Evolutionary conservation across 768 basidiomycete species (phyloP), one percentile per base, ranked within the genome.

Genomic region (Mrakia gelida): DNA sequence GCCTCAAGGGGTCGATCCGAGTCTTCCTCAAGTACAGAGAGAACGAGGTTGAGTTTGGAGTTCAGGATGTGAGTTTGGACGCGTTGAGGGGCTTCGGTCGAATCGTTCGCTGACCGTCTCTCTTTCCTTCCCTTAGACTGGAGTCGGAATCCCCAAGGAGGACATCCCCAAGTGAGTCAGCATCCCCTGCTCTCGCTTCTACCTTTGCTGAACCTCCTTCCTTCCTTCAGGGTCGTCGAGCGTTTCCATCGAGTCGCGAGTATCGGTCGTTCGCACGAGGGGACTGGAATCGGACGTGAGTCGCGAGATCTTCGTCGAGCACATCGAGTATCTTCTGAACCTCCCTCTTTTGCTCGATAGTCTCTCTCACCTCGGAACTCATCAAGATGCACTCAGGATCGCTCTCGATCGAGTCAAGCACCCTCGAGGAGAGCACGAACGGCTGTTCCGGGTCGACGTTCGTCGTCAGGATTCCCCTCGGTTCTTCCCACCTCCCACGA

Each of bases 161-260:
- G 78, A 75, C 18, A 56, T 75, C 2, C 18, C 26, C 59, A 62
- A 28, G 59, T 59, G 59, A 59, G 26, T 28, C 10, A 6, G 5
- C 59, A 13, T n/a, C 26, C 10, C 28, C 3, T 8, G 5, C 59
- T 3, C 1, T 15, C 11, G 2, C 26, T 0, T 15, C n/a, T 9
- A 28, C 59, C 15, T n/a, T 3, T 15, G 8, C 59, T 59, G 21
- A 56, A 1, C 26, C 54, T 26, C 2, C 54, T 59, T 59, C 5
- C 28, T 28, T 59, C 45, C 0, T 28, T 59, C 59, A 62, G 30
- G 23, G 82, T 86, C 1, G 83, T 83, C 18, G 84, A 86, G 63
- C 82, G 86, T 68, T 86, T 85, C 71, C 85, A 86, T 76, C 83
- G 86, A n/a, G 85, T 84, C 23, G 72, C 83, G 73, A 80, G 82